Evolutionary conservation across 805 yeast genomes (phyloP), one percentile per base, ranked within the genome.

Genomic region (Clavispora santaluciae): DNA sequence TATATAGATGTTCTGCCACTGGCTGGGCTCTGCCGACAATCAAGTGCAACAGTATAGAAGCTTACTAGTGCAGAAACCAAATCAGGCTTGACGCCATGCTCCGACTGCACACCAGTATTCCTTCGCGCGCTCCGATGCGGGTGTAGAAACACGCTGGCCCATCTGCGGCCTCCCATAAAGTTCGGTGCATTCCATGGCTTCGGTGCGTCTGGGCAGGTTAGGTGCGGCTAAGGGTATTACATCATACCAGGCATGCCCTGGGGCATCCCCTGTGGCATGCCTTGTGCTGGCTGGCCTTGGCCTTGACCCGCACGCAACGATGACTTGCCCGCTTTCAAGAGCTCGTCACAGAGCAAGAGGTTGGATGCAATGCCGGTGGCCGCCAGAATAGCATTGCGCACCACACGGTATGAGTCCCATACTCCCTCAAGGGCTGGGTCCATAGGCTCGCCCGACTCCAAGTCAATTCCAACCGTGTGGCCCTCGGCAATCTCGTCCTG

Each of bases 291-390:
- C 23, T 33, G 38, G 6, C 51, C 51, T 11, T 35, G 46, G n/a
- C 52, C 49, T 28, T 43, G 53, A 54, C 78, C 79, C 42, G 81
- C 80, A 65, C 90, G 88, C 68, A 89, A 73, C 9, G 96, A 86
- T 11, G 96, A 87, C 54, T 95, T 79, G 36, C 99, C 99, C 2
- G 99, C 99, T 69, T 91, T 89, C 58, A 93, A 75, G 50, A 93
- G 74, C 68, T 93, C 99, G 68, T 93, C 99, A 72, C 99, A 93
- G 48, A 93, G 73, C 50, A 93, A 75, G 55, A 93, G 70, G 61
- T 93, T 93, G 48, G 93, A 82, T 1, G 99, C 91, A 56, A 93
- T 93, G 40, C 96, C 95, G 1, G 95, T 84, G 28, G 98, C 96
- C 35, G 95, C 82, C 38, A 89, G 80, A 40, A 93, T 72, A 8